phyloP scores from a whole-genome alignment of 106 monocot species.

The Gastrodia elata region DNA sequence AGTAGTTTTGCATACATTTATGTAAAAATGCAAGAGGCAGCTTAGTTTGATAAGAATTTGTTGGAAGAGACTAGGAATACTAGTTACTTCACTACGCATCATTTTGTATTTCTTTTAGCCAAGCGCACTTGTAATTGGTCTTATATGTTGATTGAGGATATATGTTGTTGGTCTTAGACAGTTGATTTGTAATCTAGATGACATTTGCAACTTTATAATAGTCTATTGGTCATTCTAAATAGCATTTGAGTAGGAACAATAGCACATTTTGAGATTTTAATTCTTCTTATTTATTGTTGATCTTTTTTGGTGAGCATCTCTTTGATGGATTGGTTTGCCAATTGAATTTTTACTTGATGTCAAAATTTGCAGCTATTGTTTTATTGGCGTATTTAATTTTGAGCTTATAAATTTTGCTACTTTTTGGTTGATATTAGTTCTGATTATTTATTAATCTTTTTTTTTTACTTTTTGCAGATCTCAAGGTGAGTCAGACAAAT shows the following conservation, averaged over 20 bases:
- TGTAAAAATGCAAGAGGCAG: not conserved
- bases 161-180: not conserved
- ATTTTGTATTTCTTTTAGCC: no score
- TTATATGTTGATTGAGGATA: not conserved
- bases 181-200: not conserved
- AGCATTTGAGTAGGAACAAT: no score
- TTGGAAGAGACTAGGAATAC: not conserved
- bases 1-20: not conserved
- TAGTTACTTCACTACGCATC: not conserved
- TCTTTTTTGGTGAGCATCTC: not conserved
- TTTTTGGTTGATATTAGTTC: slow-evolving; percentile 1
- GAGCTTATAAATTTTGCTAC: not conserved
- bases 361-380: not conserved
- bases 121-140: not conserved
- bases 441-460: slow-evolving; percentile 1
- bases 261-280: no score
- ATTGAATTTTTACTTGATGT: not conserved
- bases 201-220: not conserved
- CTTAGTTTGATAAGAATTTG: not conserved
- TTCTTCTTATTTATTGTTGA: no score
- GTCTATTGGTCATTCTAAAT: no score
- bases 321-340: slow-evolving; percentile 1
- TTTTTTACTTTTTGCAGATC: slow-evolving; percentile 59
- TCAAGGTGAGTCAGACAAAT: slow-evolving; percentile 70
- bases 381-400: not conserved